Evolutionary conservation across 805 yeast species (phyloP).

Genomic region (Candida xiaguanensis): DNA sequence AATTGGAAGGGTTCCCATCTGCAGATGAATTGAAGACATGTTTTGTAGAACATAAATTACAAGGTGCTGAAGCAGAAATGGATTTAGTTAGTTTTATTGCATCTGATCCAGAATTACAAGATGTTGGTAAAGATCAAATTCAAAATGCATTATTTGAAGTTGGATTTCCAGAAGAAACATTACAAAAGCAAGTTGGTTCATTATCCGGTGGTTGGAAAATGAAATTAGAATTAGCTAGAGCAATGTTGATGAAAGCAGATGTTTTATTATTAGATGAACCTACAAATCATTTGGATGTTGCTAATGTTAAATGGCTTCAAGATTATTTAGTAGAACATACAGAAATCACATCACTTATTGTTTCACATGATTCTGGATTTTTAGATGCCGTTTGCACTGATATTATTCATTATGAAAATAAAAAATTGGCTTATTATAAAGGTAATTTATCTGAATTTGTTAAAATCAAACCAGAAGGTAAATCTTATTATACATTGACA

Average conservation of each 20-base stretch:
- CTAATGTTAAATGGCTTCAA: slow-evolving; percentile 90
- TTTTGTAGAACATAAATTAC: slow-evolving; percentile 94
- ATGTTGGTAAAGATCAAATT: slow-evolving; percentile 66
- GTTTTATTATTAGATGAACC: slow-evolving; percentile 94
- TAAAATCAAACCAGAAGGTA: slow-evolving; percentile 90
- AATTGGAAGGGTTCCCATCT: slow-evolving; percentile 95
- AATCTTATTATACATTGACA: slow-evolving; percentile 88
- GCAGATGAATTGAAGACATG: slow-evolving; percentile 84
- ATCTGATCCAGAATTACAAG: slow-evolving; percentile 74
- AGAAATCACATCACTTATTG: slow-evolving; percentile 89
- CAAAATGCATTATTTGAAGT: slow-evolving; percentile 73
- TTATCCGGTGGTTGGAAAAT: slow-evolving; percentile 99
- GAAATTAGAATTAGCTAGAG: slow-evolving; percentile 98
- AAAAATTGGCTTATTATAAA: slow-evolving; percentile 90
- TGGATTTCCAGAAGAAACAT: slow-evolving; percentile 88
- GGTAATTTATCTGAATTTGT: slow-evolving; percentile 95
- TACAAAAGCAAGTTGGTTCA: slow-evolving; percentile 88
- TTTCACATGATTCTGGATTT: slow-evolving; percentile 97
- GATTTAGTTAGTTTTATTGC: slow-evolving; percentile 86
- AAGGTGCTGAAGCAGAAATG: slow-evolving; percentile 90
- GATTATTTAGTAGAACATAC: slow-evolving; percentile 79
- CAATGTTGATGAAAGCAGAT: slow-evolving; percentile 97
- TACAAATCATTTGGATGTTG: slow-evolving; percentile 95
- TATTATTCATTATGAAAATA: slow-evolving; percentile 93
- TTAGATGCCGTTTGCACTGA: slow-evolving; percentile 95